A percentile compares a stretch with the other conserved stretches of the same genome.
phyloP scores from a whole-genome alignment of 2,329 filamentous ascomycete genomes.

The Lachnellula suecica region DNA sequence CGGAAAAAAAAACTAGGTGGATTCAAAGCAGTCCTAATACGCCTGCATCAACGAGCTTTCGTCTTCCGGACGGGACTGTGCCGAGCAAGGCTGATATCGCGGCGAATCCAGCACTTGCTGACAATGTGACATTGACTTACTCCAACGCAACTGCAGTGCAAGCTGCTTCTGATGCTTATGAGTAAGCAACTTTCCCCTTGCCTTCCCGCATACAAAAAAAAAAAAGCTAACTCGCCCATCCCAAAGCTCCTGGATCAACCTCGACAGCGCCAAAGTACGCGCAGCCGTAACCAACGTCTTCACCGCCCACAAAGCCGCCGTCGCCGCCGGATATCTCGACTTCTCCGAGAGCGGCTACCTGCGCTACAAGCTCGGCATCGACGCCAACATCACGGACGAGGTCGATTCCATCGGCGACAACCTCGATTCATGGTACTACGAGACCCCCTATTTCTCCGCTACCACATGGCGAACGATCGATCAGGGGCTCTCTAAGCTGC shows the following conservation, averaged over 20 bases:
- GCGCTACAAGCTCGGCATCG: constrained; percentile 64
- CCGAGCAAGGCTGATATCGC: constrained; percentile 17
- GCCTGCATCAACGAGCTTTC: constrained; percentile 13
- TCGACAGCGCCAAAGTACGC: constrained; percentile 33
- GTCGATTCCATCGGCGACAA: constrained; percentile 8
- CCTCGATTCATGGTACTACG: constrained; percentile 34
- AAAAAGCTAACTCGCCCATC: too few species aligned
- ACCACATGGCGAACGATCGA: constrained; percentile 24
- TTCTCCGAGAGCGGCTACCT: constrained; percentile 71
- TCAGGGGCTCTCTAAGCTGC: constrained; percentile 54
- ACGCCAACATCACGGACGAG: constrained; percentile 50
- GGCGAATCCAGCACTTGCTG: constrained; percentile 16
- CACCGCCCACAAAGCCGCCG: constrained; percentile 37
- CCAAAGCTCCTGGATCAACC: constrained; percentile 12
- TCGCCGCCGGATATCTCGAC: constrained; percentile 70
- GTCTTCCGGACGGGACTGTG: constrained; percentile 18
- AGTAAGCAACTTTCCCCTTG: too few species aligned
- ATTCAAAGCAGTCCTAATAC: constrained; percentile 53
- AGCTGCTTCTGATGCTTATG: constrained; percentile 8
- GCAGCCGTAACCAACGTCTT: constrained; percentile 47
- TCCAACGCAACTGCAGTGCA: constrained; percentile 20
- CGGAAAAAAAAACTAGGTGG: constrained; percentile 45
- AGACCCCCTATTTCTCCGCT: constrained; percentile 24
- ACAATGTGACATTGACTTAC: constrained; percentile 8
- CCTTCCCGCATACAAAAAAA: too few species aligned